phyloP scores from a whole-genome alignment of 179 eudicot species.

The Heliamphora pulchella region DNA sequence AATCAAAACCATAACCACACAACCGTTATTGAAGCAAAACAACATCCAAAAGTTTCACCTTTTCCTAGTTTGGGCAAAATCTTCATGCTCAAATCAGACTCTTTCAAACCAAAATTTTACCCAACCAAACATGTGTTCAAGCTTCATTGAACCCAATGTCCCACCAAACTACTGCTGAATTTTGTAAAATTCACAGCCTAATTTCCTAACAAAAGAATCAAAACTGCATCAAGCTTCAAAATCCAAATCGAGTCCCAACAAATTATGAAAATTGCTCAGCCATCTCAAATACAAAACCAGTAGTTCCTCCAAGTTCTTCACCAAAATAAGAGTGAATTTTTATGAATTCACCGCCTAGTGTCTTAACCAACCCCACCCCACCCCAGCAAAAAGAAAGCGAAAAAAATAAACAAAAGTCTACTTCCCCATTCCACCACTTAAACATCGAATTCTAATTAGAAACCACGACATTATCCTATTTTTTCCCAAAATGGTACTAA shows the following conservation, averaged over 20 bases:
- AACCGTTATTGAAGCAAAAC: background rate
- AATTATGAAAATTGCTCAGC: background rate
- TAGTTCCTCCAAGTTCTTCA: too few species aligned
- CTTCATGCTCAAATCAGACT: background rate
- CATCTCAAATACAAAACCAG: background rate
- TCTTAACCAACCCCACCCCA: background rate
- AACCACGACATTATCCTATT: too few species aligned
- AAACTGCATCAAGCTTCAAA: background rate
- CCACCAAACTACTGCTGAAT: background rate
- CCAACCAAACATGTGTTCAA: background rate
- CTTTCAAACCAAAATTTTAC: background rate
- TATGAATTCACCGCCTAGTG: background rate
- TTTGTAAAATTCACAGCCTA: background rate
- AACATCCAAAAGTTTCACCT: background rate
- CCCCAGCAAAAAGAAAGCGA: too few species aligned
- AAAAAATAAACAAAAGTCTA: too few species aligned
- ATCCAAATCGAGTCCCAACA: background rate
- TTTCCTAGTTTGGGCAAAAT: background rate
- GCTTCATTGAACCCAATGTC: background rate
- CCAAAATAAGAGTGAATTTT: too few species aligned
- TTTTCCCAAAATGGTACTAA: too few species aligned
- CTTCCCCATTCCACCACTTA: too few species aligned
- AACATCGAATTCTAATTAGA: too few species aligned
- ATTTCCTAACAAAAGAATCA: background rate
- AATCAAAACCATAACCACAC: too few species aligned